A percentile compares a stretch with the other conserved stretches of the same genome.
Evolutionary conservation across 148 eudicot species (phyloP).

Genomic region (Rhododendron griersonianum): DNA sequence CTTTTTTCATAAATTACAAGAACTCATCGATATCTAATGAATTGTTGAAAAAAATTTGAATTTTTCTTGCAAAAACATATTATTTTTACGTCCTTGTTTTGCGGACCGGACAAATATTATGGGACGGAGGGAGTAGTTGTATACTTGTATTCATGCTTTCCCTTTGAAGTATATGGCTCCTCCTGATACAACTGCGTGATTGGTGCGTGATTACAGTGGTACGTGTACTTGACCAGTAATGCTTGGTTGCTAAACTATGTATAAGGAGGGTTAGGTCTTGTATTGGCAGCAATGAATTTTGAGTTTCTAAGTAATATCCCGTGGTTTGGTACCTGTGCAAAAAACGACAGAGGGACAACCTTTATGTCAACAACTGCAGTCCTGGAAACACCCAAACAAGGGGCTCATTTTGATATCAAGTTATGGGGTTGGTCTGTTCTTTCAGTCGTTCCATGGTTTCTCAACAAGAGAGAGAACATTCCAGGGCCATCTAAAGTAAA

Average conservation of each 20-base stretch:
- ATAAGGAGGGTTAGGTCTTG: not conserved
- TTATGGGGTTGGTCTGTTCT: constrained; percentile 50
- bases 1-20: no score
- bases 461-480: constrained; percentile 37
- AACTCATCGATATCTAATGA: no score
- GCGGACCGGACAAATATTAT: no score
- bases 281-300: constrained; percentile 32
- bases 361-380: constrained; percentile 21
- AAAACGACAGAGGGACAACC: constrained; percentile 24
- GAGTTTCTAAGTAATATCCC: constrained; percentile 34
- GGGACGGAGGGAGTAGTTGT: no score
- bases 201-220: not conserved
- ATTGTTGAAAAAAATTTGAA: no score
- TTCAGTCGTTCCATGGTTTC: constrained; percentile 64
- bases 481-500: constrained; percentile 63
- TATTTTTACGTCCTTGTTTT: no score
- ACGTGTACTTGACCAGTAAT: not conserved
- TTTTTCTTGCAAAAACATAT: no score
- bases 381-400: constrained; percentile 29
- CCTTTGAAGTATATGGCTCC: not conserved
- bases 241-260: constrained; percentile 11
- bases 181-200: constrained; percentile 3
- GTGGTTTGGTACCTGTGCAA: constrained; percentile 33
- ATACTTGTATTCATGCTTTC: not conserved
- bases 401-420: constrained; percentile 34